Evolutionary conservation across 1,284 basidiomycete species (phyloP), one percentile per base, ranked within the genome.

Genomic region (Pseudozyma pruni): DNA sequence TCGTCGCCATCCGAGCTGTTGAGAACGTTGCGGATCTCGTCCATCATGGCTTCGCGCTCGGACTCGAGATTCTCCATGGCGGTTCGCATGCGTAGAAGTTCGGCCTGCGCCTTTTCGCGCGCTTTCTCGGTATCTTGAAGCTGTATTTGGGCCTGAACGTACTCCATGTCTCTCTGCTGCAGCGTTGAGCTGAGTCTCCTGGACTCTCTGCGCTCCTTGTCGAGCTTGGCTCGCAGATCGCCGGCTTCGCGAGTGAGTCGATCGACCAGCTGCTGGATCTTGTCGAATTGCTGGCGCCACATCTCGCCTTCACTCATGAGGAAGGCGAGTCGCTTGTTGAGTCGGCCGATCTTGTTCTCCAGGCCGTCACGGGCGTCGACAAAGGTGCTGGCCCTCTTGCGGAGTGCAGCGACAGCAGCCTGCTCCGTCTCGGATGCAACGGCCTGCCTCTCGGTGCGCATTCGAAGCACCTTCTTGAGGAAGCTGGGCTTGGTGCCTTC

Each of bases 271-370:
- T 91, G 90, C 19, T 93, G 93, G 73, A 93, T 93, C 80, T 91
- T 93, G 85, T 92, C 93, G 83, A 90, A 89, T 90, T 92, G 74
- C 84, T 92, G 91, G 64, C 91, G 86, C 91, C 91, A 93, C 39
- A 93, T 85, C 79, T 93, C 91, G 14, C 88, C 89, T 83, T 93
- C 91, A 6, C 90, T 92, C 90, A 93, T 92, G 74, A 93, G 85
- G 85, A 93, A 93, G 84, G 93, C 93, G 70, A 93, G 87, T 37
- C 91, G 42, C 92, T 88, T 54, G 46, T 55, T 76, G 51, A 63
- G 59, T 46, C 61, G 39, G 79, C 84, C 68, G 68, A 91, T 91
- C 87, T 89, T 92, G 81, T 94, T 91, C 71, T 90, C 89, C 43
- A 96, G 86, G 23, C 78, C 76, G 37, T 79, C 78, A 33, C 78